Evolutionary conservation across 2,329 filamentous ascomycete species (phyloP).

Genomic region (Xylaria sp.): DNA sequence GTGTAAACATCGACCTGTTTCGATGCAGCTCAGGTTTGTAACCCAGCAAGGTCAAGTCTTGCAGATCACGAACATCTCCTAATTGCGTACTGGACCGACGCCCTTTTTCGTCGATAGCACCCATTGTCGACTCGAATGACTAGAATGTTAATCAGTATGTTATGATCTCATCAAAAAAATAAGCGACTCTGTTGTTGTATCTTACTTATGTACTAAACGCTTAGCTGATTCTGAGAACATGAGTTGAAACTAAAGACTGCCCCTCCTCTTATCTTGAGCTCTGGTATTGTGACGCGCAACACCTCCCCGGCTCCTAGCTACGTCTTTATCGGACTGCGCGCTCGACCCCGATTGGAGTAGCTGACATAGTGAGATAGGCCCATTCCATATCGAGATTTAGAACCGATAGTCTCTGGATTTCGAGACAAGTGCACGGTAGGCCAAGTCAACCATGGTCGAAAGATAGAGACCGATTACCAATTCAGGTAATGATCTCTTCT

Average conservation of each 20-base stretch:
- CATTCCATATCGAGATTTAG: conserved; percentile 1
- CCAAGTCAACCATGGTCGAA: background rate
- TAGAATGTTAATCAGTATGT: background rate
- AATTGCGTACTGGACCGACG: conserved; percentile 17
- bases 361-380: background rate
- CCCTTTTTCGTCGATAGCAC: conserved; percentile 24
- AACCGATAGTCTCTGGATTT: background rate
- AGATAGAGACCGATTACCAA: background rate
- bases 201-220: background rate
- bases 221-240: background rate
- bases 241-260: conserved; percentile 13
- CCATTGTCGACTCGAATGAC: conserved; percentile 19
- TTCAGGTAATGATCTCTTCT: background rate
- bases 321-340: conserved; percentile 2
- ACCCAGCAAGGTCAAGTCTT: conserved; percentile 56
- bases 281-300: conserved; percentile 9
- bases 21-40: conserved; percentile 67
- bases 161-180: background rate
- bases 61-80: conserved; percentile 43
- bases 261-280: conserved; percentile 34
- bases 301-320: conserved; percentile 9
- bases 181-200: conserved; percentile 3
- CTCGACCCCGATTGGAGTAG: conserved; percentile 1
- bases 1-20: conserved; percentile 68
- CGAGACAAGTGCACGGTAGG: background rate